Evolutionary conservation across 2,329 filamentous ascomycete species (phyloP).

Genomic region (Aspergillus carbonarius): DNA sequence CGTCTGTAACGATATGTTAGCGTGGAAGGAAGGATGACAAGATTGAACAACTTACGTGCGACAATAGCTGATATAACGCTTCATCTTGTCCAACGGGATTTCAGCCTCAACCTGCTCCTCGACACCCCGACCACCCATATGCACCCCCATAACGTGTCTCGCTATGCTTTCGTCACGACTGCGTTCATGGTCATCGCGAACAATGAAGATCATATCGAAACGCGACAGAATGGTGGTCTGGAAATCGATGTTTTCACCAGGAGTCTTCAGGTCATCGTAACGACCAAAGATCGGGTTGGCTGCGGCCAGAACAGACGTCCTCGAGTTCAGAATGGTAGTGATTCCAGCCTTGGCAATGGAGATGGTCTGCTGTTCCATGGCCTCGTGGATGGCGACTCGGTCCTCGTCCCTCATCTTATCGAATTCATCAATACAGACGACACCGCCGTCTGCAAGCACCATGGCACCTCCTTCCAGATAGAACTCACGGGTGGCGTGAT

Average conservation of each 20-base stretch:
- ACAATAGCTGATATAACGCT: conserved; percentile 95
- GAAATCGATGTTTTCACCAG: conserved; percentile 98
- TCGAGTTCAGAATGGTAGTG: conserved; percentile 93
- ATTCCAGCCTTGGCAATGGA: conserved; percentile 98
- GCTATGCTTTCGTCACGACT: conserved; percentile 90
- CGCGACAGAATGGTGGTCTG: conserved; percentile 96
- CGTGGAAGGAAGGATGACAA: neutral
- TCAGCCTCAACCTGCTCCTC: conserved; percentile 84
- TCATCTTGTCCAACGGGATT: conserved; percentile 94
- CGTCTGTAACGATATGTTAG: conserved; percentile 54
- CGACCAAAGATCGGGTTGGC: conserved; percentile 97
- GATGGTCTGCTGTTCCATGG: conserved; percentile 99
- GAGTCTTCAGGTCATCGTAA: conserved; percentile 96
- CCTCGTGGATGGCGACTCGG: conserved; percentile 96
- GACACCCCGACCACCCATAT: conserved; percentile 82
- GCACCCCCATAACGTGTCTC: conserved; percentile 94
- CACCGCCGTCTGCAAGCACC: conserved; percentile 94
- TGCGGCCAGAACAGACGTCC: conserved; percentile 91
- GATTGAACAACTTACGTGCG: conserved; percentile 65
- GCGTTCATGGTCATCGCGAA: conserved; percentile 89
- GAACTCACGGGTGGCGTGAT: conserved; percentile 89
- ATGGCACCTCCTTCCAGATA: conserved; percentile 98
- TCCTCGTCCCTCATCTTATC: conserved; percentile 99
- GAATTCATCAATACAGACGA: conserved; percentile 98
- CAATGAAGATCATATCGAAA: conserved; percentile 99